Evolutionary conservation across 164 flowering plant species (phyloP), one percentile per base, ranked within the genome.

Genomic region (Vitis riparia): DNA sequence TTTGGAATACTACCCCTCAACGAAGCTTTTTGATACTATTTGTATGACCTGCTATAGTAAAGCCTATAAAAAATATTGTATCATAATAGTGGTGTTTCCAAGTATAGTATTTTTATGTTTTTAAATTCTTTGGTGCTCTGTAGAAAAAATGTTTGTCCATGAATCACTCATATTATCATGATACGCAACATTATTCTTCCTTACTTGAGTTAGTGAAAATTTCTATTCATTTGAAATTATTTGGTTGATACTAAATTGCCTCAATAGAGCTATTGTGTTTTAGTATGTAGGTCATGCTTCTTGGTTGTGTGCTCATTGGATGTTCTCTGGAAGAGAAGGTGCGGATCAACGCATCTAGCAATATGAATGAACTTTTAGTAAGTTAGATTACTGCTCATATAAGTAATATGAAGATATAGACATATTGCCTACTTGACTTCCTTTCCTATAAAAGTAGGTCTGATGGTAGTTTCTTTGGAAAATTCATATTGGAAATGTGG

Each of bases 281-380:
- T 91, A 91, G 97, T 69, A 79, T 85, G 88, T 97, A 94, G 97
- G 94, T 94, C 82, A 94, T 94, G 98, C 98, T 94, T 88, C 93
- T 94, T 83, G 97, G 97, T 70, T 94, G 92, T 66, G 91, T 94
- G 68, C 97, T 92, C 67, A 94, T 94, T 70, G 97, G 98, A 32
- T 97, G 98, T 73, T 88, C 97, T 75, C 78, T 94, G 47, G 98
- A 94, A 84, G 98, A 94, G 79, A 89, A 75, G 51, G 95, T 97
- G 19, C 87, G 97, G 79, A 76, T 94, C 23, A 81, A 68, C 52
- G 98, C 97, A 74, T 94, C 98, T 11, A 94, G 97, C 83, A 91
- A 94, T 77, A 94, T 94, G 98, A 94, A 91, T 79, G 94, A 92
- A 82, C 95, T 94, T 63, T 75, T 94, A 68, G 98, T 94, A 82